Conservation (phyloP, 2,329 filamentous ascomycete genomes). For the Fusarium penzigii region DNA sequence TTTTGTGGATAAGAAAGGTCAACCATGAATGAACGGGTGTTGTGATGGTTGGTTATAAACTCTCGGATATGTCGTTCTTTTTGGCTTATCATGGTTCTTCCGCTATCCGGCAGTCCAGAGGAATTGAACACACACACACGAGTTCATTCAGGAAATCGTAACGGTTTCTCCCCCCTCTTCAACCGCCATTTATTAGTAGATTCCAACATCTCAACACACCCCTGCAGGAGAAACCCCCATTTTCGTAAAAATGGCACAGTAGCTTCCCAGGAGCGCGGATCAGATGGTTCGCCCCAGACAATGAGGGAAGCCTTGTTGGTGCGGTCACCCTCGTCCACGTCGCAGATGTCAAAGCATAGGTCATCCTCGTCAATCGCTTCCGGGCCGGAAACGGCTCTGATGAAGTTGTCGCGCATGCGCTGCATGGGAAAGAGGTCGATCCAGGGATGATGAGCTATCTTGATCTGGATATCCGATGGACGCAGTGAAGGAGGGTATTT, state of each 20-base stretch:
- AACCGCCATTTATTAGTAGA: slow-evolving; percentile 38
- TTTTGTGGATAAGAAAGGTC: too few species aligned
- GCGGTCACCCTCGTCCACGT: slow-evolving; percentile 1
- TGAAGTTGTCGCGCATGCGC: slow-evolving; percentile 7
- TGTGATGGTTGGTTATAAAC: too few species aligned
- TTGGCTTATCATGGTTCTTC: too few species aligned
- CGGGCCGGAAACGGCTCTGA: not conserved
- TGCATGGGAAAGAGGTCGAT: slow-evolving; percentile 10
- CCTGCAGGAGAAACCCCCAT: slow-evolving; percentile 41
- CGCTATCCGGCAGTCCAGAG: too few species aligned
- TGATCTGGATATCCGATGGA: slow-evolving; percentile 2
- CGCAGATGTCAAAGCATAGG: slow-evolving; percentile 6
- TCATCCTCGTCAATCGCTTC: slow-evolving; percentile 5
- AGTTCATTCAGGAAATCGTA: not conserved
- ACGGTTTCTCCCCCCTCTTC: slow-evolving; percentile 4
- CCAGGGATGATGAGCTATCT: slow-evolving; percentile 8
- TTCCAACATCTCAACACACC: slow-evolving; percentile 38
- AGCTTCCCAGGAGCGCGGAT: slow-evolving; percentile 48
- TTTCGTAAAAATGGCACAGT: slow-evolving; percentile 46
- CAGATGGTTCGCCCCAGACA: slow-evolving; percentile 51
- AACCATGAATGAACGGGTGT: too few species aligned
- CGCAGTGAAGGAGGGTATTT: slow-evolving; percentile 1
- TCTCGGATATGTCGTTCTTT: too few species aligned
- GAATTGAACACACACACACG: too few species aligned
- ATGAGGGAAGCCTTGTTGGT: slow-evolving; percentile 33